A percentile compares a stretch with the other conserved stretches of the same genome.
Conservation (phyloP, 2,329 filamentous ascomycete species). For the Nannizziopsis barbatae region DNA sequence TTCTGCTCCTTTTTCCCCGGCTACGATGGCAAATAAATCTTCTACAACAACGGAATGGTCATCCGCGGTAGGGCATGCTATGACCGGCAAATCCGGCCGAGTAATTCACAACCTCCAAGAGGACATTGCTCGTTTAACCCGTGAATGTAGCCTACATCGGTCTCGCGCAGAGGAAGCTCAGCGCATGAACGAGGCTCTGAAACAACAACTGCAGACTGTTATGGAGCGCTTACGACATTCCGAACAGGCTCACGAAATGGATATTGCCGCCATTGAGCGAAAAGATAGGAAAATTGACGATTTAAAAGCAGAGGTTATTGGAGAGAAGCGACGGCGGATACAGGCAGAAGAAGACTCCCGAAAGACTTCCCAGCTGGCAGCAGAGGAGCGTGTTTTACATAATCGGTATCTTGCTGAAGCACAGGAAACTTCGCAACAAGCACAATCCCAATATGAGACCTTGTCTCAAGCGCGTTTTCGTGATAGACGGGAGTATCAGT, state of each 20-base stretch:
- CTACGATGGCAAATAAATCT: constrained; percentile 25
- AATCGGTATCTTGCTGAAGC: constrained; percentile 30
- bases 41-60: constrained; percentile 35
- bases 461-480: constrained; percentile 31
- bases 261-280: constrained; percentile 35
- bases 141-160: constrained; percentile 37
- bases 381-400: constrained; percentile 31
- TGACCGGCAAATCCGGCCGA: constrained; percentile 40
- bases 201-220: constrained; percentile 36
- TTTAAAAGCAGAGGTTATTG: constrained; percentile 32
- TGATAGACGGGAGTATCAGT: constrained; percentile 32
- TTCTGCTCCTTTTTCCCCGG: constrained; percentile 17
- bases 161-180: constrained; percentile 39
- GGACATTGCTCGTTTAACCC: constrained; percentile 40
- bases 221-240: constrained; percentile 37
- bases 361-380: constrained; percentile 30
- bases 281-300: constrained; percentile 41
- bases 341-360: constrained; percentile 32
- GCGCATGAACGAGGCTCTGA: constrained; percentile 36
- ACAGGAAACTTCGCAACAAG: constrained; percentile 31
- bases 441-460: constrained; percentile 35
- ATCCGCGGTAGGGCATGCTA: constrained; percentile 40
- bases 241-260: constrained; percentile 38
- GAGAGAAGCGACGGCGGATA: constrained; percentile 32
- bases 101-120: constrained; percentile 42